Conservation (phyloP, 805 yeast genomes). For the Wickerhamomyces sydowiorum region DNA sequence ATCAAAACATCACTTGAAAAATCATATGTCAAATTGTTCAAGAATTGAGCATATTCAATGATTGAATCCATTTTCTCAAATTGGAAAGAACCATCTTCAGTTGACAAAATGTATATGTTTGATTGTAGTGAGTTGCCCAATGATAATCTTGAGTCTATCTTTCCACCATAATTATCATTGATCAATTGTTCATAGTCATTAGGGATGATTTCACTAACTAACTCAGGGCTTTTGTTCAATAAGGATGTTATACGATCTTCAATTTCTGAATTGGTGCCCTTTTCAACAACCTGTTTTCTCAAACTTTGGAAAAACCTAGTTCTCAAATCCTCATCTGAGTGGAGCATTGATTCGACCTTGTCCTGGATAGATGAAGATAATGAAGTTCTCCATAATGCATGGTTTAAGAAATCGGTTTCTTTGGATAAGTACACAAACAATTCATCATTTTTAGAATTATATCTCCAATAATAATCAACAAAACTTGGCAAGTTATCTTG, state of each 20-base stretch:
- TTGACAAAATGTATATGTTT: slow-evolving; percentile 27
- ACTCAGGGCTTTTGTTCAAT: slow-evolving; percentile 9
- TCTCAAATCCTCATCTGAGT: slow-evolving; percentile 2
- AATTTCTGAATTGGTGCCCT: slow-evolving; percentile 5
- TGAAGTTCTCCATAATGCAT: slow-evolving; percentile 7
- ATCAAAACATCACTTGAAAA: slow-evolving; percentile 14
- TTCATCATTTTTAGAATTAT: slow-evolving; percentile 9
- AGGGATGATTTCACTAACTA: slow-evolving; percentile 11
- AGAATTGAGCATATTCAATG: slow-evolving; percentile 21
- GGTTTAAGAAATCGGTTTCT: slow-evolving; percentile 8
- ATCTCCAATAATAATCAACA: slow-evolving; percentile 13
- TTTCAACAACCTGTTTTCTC: neutral
- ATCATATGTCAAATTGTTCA: slow-evolving; percentile 14
- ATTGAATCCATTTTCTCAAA: slow-evolving; percentile 10
- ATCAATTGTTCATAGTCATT: slow-evolving; percentile 14
- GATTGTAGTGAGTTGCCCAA: slow-evolving; percentile 42
- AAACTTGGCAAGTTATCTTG: slow-evolving; percentile 16
- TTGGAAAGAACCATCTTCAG: slow-evolving; percentile 8
- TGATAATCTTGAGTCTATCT: slow-evolving; percentile 32
- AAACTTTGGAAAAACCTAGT: slow-evolving; percentile 6
- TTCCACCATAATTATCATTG: slow-evolving; percentile 23
- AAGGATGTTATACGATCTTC: slow-evolving; percentile 7
- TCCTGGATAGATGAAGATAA: slow-evolving; percentile 5
- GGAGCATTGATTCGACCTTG: slow-evolving; percentile 1
- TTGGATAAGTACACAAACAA: slow-evolving; percentile 8